Conservation (phyloP, 345 rosid genomes). For the Salix koriyanagi region DNA sequence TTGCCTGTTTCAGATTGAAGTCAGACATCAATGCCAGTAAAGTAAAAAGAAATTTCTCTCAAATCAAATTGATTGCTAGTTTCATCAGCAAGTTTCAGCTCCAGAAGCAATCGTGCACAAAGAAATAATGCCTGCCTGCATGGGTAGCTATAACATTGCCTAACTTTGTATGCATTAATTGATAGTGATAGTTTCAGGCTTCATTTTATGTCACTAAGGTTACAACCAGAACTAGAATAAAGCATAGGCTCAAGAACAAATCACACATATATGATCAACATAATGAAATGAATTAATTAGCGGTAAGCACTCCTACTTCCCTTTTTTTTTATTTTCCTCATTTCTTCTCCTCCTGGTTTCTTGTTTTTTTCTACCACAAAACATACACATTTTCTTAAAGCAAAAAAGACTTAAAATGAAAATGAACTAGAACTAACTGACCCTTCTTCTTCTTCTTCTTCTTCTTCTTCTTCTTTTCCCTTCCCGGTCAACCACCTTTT, state of each 20-base stretch:
- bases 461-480: not conserved
- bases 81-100: conserved; percentile 1
- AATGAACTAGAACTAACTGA: not conserved
- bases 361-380: not conserved
- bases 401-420: not conserved
- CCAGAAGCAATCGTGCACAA: not conserved
- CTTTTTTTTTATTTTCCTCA: not conserved
- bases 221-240: not conserved
- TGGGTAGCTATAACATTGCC: not conserved
- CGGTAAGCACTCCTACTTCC: not conserved
- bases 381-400: not conserved
- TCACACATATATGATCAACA: not conserved
- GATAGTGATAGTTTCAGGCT: not conserved
- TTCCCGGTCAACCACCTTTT: not conserved
- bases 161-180: not conserved
- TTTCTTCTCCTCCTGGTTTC: not conserved
- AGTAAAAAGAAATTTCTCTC: not conserved
- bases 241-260: not conserved
- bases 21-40: not conserved
- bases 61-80: not conserved
- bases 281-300: not conserved
- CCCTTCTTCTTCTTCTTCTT: not conserved
- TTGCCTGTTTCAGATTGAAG: not conserved
- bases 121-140: not conserved
- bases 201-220: not conserved